phyloP scores from a whole-genome alignment of 139 green algal species.

The Desmodesmus armatus region DNA sequence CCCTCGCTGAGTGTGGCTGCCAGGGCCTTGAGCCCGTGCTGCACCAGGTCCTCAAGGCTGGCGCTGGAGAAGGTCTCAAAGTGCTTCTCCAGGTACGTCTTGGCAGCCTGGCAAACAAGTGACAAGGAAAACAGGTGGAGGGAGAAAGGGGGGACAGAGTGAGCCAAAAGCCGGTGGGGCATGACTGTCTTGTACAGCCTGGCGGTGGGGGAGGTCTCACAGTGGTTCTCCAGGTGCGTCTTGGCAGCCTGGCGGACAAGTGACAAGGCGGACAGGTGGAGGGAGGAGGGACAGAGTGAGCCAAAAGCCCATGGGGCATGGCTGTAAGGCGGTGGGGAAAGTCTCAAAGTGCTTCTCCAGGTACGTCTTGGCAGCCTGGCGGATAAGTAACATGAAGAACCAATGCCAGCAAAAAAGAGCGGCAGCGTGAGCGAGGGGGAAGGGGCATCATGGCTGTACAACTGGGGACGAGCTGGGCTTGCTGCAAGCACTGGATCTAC shows the following conservation, averaged over 20 bases:
- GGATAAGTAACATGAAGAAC: too few species aligned
- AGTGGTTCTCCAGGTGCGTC: constrained; percentile 97
- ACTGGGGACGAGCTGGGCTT: too few species aligned
- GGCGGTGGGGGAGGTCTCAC: constrained; percentile 80
- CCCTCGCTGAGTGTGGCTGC: constrained; percentile 71
- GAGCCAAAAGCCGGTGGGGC: too few species aligned
- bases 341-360: constrained; percentile 94
- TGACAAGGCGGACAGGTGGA: background rate
- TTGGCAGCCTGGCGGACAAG: constrained; percentile 82
- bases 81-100: constrained; percentile 97
- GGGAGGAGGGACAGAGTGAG: background rate
- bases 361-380: constrained; percentile 95
- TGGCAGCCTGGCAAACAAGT: constrained; percentile 78
- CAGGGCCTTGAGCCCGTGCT: constrained; percentile 82
- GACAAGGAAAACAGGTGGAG: background rate
- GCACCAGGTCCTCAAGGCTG: constrained; percentile 87
- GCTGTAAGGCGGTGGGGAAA: constrained; percentile 74
- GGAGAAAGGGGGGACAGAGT: background rate
- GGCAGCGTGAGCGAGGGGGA: too few species aligned
- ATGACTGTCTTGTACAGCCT: too few species aligned
- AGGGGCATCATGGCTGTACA: too few species aligned
- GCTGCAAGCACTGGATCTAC: too few species aligned
- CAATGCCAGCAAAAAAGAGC: too few species aligned
- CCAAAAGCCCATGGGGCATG: too few species aligned
- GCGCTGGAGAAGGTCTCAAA: constrained; percentile 84